Percentiles rank a stretch among this genome's conserved stretches.
Conservation (phyloP, 768 basidiomycete species). For the Rhizopogon roseolus region DNA sequence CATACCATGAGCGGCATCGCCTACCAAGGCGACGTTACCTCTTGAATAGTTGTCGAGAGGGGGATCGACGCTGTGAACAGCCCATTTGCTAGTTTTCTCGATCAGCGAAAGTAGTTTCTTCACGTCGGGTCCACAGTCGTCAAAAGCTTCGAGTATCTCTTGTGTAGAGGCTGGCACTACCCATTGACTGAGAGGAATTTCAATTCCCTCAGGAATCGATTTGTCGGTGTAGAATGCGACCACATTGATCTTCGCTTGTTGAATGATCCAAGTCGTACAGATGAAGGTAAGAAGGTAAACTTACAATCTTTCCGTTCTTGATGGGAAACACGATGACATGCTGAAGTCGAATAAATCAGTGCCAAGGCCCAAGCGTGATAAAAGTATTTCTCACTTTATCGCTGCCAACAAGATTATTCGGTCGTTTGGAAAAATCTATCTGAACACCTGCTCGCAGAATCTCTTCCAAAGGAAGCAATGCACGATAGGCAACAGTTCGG, state of each 20-base stretch:
- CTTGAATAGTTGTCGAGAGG: constrained; percentile 39
- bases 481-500: constrained; percentile 45
- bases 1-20: constrained; percentile 60
- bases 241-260: constrained; percentile 36
- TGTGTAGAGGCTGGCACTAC: constrained; percentile 33
- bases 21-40: constrained; percentile 44
- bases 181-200: constrained; percentile 32
- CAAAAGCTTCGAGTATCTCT: constrained; percentile 40
- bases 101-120: constrained; percentile 36
- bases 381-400: constrained; percentile 33
- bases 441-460: constrained; percentile 40
- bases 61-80: constrained; percentile 43
- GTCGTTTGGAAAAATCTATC: constrained; percentile 29
- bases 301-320: constrained; percentile 35
- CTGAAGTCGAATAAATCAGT: constrained; percentile 22
- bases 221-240: constrained; percentile 37
- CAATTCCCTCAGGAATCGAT: constrained; percentile 21
- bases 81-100: constrained; percentile 46
- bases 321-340: constrained; percentile 53
- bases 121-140: constrained; percentile 44
- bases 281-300: constrained; percentile 5
- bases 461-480: constrained; percentile 35
- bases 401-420: constrained; percentile 39
- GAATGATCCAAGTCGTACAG: neutral
- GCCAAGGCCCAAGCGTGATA: neutral